phyloP scores from a whole-genome alignment of 2,329 filamentous ascomycete genomes.

The Lachnellula occidentalis region DNA sequence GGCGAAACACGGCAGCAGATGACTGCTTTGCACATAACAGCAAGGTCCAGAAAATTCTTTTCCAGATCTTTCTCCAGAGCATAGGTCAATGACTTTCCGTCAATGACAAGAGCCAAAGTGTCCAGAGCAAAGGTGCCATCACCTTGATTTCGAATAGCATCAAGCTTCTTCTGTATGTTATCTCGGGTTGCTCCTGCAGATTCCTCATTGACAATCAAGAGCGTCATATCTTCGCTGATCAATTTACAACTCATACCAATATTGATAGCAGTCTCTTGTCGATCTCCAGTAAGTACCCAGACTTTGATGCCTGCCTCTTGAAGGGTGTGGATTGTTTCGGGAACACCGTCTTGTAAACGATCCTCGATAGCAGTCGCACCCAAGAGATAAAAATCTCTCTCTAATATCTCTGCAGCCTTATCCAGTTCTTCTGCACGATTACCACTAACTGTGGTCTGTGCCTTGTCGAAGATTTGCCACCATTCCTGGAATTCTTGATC shows the following conservation, averaged over 20 bases:
- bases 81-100: constrained; percentile 90
- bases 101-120: constrained; percentile 85
- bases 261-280: constrained; percentile 98
- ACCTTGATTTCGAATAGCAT: constrained; percentile 80
- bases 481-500: constrained; percentile 87
- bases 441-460: constrained; percentile 83
- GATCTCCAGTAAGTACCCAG: constrained; percentile 95
- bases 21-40: constrained; percentile 96
- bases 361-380: constrained; percentile 98
- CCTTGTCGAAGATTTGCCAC: constrained; percentile 79
- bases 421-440: constrained; percentile 92
- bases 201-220: constrained; percentile 94
- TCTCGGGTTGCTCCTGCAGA: constrained; percentile 70
- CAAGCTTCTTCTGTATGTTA: constrained; percentile 88
- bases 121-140: constrained; percentile 74
- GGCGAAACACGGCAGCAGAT: constrained; percentile 97
- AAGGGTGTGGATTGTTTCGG: constrained; percentile 94
- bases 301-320: constrained; percentile 98
- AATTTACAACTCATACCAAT: constrained; percentile 99
- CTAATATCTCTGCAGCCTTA: constrained; percentile 93
- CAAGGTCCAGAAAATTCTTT: constrained; percentile 86
- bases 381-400: constrained; percentile 83
- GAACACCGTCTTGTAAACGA: constrained; percentile 91
- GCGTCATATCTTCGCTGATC: constrained; percentile 97
- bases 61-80: constrained; percentile 92